A percentile compares a stretch with the other conserved stretches of the same genome.
These are phyloP conservation scores for Malus sylvestris DNA, from an alignment of 306 rosid genomes.

Conservation along the genomic window DNA sequence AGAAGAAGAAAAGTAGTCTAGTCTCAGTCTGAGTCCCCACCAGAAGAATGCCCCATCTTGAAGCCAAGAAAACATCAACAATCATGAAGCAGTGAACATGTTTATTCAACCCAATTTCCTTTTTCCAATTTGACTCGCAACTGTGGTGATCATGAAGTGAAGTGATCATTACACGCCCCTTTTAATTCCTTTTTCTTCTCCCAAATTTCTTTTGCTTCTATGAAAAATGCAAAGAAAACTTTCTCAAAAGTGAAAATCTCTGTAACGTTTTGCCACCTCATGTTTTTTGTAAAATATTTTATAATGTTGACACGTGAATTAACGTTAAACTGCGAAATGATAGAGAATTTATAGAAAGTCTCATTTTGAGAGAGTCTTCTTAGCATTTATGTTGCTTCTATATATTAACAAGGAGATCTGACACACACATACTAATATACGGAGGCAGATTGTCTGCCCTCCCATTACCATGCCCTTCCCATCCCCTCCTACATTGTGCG, in stretches of 20 bases:
- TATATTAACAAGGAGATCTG: neutral
- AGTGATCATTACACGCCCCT: neutral
- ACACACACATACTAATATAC: neutral
- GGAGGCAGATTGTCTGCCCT: too few species aligned
- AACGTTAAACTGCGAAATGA: too few species aligned
- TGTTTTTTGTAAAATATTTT: too few species aligned
- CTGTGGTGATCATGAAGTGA: neutral
- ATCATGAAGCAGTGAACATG: constrained; percentile 24
- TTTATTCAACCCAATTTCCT: constrained; percentile 15
- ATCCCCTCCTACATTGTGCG: too few species aligned
- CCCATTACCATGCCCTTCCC: too few species aligned
- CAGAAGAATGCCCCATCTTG: constrained; percentile 35
- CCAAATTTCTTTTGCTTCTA: neutral
- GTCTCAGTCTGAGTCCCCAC: neutral
- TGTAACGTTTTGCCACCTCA: too few species aligned
- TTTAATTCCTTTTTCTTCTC: neutral
- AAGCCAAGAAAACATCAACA: constrained; percentile 36
- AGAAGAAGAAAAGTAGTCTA: neutral
- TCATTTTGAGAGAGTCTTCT: too few species aligned
- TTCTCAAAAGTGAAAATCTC: too few species aligned
- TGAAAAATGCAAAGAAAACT: too few species aligned
- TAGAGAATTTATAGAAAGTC: rapidly evolving
- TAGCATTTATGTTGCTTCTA: neutral
- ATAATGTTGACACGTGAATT: too few species aligned
- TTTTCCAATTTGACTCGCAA: neutral